Evolutionary conservation across 805 yeast genomes (phyloP).

Genomic region (Cyberlindnera maritima): DNA sequence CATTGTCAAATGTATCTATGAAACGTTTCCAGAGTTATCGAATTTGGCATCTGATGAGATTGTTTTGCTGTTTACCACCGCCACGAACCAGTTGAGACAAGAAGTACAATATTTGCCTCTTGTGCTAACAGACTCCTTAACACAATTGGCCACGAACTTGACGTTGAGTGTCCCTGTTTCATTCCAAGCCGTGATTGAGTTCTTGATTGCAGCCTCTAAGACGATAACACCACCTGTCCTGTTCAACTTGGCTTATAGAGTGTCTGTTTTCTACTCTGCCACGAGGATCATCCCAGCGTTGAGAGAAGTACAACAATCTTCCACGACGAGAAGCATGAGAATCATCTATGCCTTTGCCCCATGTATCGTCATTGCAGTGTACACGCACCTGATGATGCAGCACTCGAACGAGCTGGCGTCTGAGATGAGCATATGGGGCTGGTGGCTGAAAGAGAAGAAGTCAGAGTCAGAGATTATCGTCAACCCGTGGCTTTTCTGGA

Average conservation of each 20-base stretch:
- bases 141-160: slow-evolving; percentile 20
- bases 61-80: slow-evolving; percentile 36
- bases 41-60: slow-evolving; percentile 47
- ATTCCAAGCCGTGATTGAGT: slow-evolving; percentile 35
- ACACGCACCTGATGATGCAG: slow-evolving; percentile 90
- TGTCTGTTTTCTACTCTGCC: slow-evolving; percentile 86
- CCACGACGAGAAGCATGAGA: slow-evolving; percentile 36
- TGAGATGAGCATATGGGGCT: slow-evolving; percentile 59
- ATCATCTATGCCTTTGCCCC: slow-evolving; percentile 88
- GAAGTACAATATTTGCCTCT: slow-evolving; percentile 32
- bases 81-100: slow-evolving; percentile 30
- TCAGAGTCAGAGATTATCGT: slow-evolving; percentile 35
- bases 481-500: slow-evolving; percentile 95
- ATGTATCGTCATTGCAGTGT: slow-evolving; percentile 90
- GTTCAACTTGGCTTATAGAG: slow-evolving; percentile 78
- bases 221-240: slow-evolving; percentile 78
- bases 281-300: slow-evolving; percentile 88
- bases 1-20: slow-evolving; percentile 89
- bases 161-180: slow-evolving; percentile 28
- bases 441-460: slow-evolving; percentile 34
- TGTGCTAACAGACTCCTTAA: slow-evolving; percentile 27
- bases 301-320: slow-evolving; percentile 35
- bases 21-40: slow-evolving; percentile 85
- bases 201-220: slow-evolving; percentile 43
- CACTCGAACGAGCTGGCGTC: slow-evolving; percentile 64